Evolutionary conservation across 345 rosid species (phyloP).

Genomic region (Sapria himalayana): DNA sequence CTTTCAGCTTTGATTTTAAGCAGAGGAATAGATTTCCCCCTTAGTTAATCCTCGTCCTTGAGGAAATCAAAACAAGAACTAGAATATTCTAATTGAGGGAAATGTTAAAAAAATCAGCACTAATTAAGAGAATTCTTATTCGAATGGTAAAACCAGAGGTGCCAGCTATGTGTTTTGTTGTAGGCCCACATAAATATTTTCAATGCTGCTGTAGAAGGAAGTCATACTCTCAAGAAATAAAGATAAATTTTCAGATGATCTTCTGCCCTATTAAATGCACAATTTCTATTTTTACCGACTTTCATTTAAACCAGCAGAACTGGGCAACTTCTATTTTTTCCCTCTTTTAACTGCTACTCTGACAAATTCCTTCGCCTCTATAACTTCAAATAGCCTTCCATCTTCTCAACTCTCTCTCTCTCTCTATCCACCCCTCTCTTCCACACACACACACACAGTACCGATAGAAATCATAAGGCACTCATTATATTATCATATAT

Average conservation of each 20-base stretch:
- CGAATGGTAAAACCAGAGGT: no score
- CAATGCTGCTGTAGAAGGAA: no score
- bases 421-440: slow-evolving; percentile 5
- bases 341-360: slow-evolving; percentile 12
- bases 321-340: slow-evolving; percentile 4
- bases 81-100: slow-evolving; percentile 18
- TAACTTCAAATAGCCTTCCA: slow-evolving; percentile 16
- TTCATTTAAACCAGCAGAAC: slow-evolving; percentile 13
- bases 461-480: slow-evolving; percentile 79
- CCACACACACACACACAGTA: slow-evolving; percentile 26
- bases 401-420: slow-evolving; percentile 11
- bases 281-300: slow-evolving; percentile 17
- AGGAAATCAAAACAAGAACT: slow-evolving; percentile 15
- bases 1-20: no score
- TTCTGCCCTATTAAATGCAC: slow-evolving; percentile 18
- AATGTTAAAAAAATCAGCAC: slow-evolving; percentile 3
- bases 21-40: slow-evolving; percentile 11
- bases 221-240: no score
- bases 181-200: no score
- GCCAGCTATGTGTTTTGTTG: no score
- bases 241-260: no score
- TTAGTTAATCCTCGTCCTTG: slow-evolving; percentile 15
- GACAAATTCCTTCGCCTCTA: slow-evolving; percentile 12
- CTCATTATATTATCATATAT: slow-evolving; percentile 68
- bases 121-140: no score